Evolutionary conservation across 768 basidiomycete genomes (phyloP), one percentile per base, ranked within the genome.

Genomic region (Mrakia frigida): DNA sequence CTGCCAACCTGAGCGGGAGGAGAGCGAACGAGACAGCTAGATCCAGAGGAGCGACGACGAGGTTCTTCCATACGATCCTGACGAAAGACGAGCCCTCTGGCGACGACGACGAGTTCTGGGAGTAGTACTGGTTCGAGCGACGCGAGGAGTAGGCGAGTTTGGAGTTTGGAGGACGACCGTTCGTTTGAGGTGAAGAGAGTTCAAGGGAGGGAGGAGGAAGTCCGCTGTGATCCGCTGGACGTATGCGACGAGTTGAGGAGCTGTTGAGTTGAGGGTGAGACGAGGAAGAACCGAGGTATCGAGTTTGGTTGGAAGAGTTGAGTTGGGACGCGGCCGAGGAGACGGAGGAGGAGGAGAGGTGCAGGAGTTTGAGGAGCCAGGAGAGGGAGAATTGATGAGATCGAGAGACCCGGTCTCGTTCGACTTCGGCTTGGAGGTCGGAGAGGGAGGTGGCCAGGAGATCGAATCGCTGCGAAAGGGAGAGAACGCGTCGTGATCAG

Each of bases 341-440:
- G 23, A 33, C 56, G 35, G 63, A 65, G 39, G 73, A 65, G 5
- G 63, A 50, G 39, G 25, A 28, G 23, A 72, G 43, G 39, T 72
- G 71, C 6, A 72, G 73, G 59, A 74, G 56, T n/a, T 39, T 60
- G 25, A 74, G 73, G 41, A 74, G 39, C 73, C 73, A 74, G 16
- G 73, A 61, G 28, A 74, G 60, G n/a, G 63, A 74, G 61, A 33
- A 72, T 7, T 60, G 71, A 6, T 39, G 71, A 14, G 52, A n/a
- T 37, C 39, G 23, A 10, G 59, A 37, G 25, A 39, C 35, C 0
- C 65, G 65, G n/a, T 68, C 50, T 13, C 59, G 71, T 52, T 53
- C 71, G 52, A 72, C 33, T 35, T 72, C 53, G 52, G 35, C 59
- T 37, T 72, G 71, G 25, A 72, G 53, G 31, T 53, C 52, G 28